Conservation (phyloP, 176 grass and related monocot species). For the Pontederia paniculata region DNA sequence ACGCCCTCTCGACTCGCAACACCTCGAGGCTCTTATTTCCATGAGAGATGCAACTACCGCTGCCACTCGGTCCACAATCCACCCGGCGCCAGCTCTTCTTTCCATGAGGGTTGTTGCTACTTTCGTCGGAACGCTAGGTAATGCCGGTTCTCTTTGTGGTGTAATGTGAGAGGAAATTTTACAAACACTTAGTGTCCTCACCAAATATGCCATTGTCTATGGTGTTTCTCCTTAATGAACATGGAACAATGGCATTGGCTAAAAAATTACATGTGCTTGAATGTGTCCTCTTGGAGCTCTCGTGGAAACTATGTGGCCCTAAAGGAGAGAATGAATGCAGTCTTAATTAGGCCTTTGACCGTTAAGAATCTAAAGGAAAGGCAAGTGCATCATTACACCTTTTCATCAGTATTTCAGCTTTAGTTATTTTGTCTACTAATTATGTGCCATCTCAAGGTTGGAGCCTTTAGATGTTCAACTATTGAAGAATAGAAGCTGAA, state of each 20-base stretch:
- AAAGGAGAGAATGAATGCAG: conserved; percentile 8
- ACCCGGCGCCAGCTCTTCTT: conserved; percentile 14
- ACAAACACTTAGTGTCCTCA: no score
- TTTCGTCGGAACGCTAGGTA: background rate
- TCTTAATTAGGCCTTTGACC: conserved; percentile 11
- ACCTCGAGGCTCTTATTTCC: no score
- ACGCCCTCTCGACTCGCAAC: no score
- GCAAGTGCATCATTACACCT: conserved; percentile 15
- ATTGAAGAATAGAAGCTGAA: conserved; percentile 92
- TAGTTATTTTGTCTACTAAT: background rate
- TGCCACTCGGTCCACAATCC: conserved; percentile 5
- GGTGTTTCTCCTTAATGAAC: background rate
- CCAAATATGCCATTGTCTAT: no score
- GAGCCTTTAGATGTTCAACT: conserved; percentile 63
- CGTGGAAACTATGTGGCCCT: conserved; percentile 12
- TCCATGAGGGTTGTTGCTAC: conserved; percentile 3
- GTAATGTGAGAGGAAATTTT: no score
- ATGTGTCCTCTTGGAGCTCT: conserved; percentile 16
- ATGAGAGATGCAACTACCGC: no score
- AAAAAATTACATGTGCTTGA: conserved; percentile 3
- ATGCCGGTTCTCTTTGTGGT: no score
- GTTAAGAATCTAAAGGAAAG: conserved; percentile 11
- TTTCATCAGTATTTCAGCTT: conserved; percentile 8
- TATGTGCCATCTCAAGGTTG: conserved; percentile 41
- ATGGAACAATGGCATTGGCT: conserved; percentile 7